These are phyloP conservation scores for Orobanche coerulescens DNA, from an alignment of 257 asterid species.

Conservation along the genomic window DNA sequence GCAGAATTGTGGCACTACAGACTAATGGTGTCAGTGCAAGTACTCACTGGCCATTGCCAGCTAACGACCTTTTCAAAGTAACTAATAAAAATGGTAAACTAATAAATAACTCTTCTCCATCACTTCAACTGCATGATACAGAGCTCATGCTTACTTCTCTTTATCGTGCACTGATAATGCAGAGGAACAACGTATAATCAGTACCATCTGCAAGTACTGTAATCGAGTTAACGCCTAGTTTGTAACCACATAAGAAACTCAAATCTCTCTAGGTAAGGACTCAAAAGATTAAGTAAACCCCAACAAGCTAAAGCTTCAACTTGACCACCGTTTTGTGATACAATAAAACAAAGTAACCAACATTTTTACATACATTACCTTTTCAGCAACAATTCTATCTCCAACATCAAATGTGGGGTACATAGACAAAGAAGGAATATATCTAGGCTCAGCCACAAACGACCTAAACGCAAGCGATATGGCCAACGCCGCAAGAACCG, in stretches of 20 bases:
- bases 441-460: slow-evolving; percentile 92
- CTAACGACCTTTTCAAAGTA: not conserved
- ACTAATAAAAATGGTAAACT: too few species aligned
- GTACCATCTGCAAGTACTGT: too few species aligned
- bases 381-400: slow-evolving; percentile 84
- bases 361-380: slow-evolving; percentile 34
- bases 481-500: slow-evolving; percentile 70
- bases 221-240: too few species aligned
- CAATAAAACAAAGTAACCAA: too few species aligned
- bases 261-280: not conserved
- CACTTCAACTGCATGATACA: too few species aligned
- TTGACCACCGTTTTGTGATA: too few species aligned
- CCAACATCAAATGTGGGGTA: slow-evolving; percentile 92
- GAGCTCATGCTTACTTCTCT: too few species aligned
- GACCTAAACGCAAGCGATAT: slow-evolving; percentile 74
- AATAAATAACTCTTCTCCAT: not conserved
- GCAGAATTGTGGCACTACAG: not conserved
- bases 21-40: not conserved
- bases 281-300: not conserved
- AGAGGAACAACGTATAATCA: too few species aligned
- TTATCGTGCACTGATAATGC: too few species aligned
- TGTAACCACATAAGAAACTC: too few species aligned
- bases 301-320: slow-evolving; percentile 1
- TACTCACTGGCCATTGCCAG: not conserved
- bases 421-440: slow-evolving; percentile 87